phyloP scores from a whole-genome alignment of 1,284 basidiomycete species.

The Malassezia brasiliensis region DNA sequence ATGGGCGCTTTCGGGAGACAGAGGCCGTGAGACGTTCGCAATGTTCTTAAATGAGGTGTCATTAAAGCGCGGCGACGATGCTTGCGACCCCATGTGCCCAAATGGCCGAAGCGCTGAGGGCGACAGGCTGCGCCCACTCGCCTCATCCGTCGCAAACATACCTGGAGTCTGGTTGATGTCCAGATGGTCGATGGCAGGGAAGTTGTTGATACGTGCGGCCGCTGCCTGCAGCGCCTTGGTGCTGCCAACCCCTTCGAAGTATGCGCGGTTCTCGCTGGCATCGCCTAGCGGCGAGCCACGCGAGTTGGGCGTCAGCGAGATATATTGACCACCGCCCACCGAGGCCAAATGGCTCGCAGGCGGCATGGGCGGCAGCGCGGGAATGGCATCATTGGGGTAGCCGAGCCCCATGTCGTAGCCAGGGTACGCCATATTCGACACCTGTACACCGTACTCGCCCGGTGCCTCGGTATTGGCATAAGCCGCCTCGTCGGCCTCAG shows the following conservation, averaged over 20 bases:
- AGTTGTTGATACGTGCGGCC: neutral
- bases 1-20: neutral
- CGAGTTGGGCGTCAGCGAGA: slow-evolving; percentile 2
- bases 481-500: neutral
- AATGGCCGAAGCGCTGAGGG: slow-evolving; percentile 5
- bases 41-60: neutral
- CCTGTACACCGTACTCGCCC: neutral
- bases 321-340: neutral
- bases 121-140: neutral
- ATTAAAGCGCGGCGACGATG: neutral
- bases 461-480: neutral
- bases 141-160: slow-evolving; percentile 6
- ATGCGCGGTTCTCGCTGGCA: slow-evolving; percentile 6
- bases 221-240: slow-evolving; percentile 18
- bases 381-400: slow-evolving; percentile 5
- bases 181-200: slow-evolving; percentile 2
- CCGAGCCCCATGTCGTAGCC: neutral
- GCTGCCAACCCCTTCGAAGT: slow-evolving; percentile 17
- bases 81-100: neutral
- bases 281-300: neutral
- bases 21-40: neutral
- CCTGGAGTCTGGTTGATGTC: slow-evolving; percentile 1
- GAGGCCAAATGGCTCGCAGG: neutral
- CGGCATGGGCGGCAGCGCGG: slow-evolving; percentile 12
- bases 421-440: neutral